These are phyloP conservation scores for Moesziomyces sp. DNA, from an alignment of 1,284 basidiomycete species.

Conservation along the genomic window DNA sequence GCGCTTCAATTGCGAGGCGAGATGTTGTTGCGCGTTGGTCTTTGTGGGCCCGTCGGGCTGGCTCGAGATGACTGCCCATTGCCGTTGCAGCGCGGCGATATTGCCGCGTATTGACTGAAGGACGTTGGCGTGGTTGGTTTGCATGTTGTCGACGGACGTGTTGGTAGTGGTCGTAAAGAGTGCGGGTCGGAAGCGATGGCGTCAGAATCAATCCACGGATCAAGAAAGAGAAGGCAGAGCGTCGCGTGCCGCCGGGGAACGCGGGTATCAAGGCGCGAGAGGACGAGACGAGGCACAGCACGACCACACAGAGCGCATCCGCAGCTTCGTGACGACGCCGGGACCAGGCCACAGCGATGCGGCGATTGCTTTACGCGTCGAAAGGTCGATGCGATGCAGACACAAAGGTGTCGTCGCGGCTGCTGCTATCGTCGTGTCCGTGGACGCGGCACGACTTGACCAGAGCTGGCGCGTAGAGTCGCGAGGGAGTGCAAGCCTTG, in stretches of 20 bases:
- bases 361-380: too few relatives aligned
- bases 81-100: conserved; percentile 57
- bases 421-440: too few relatives aligned
- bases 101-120: conserved; percentile 54
- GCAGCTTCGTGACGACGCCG: not conserved
- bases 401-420: too few relatives aligned
- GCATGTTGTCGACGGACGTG: too few relatives aligned
- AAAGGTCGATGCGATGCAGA: too few relatives aligned
- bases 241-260: conserved; percentile 1
- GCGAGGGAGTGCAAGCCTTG: conserved; percentile 6
- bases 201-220: conserved; percentile 8
- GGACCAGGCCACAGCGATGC: too few relatives aligned
- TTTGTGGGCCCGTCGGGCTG: conserved; percentile 60
- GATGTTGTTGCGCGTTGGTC: conserved; percentile 51
- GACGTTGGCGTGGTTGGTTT: conserved; percentile 4
- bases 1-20: conserved; percentile 56
- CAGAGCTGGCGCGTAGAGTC: too few relatives aligned
- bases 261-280: conserved; percentile 1
- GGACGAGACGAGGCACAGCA: not conserved
- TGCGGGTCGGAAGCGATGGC: not conserved
- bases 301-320: not conserved
- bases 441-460: too few relatives aligned
- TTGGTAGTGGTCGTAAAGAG: not conserved
- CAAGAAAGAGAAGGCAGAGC: not conserved
- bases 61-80: conserved; percentile 56